Conservation (phyloP, 495 filamentous ascomycete species). For the Acidomyces sp. region DNA sequence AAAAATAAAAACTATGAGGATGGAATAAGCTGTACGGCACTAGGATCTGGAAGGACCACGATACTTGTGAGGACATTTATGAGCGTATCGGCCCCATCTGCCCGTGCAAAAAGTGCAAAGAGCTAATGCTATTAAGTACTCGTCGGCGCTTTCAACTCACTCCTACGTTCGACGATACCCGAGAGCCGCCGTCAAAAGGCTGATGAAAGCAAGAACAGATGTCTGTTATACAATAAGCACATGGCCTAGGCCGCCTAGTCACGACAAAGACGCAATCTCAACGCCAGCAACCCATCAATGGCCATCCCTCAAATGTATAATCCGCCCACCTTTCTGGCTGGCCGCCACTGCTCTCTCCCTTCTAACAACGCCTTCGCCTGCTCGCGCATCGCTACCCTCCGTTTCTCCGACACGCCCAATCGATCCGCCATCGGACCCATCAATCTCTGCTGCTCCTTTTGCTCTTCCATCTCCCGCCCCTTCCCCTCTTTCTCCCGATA, state of each 20-base stretch:
- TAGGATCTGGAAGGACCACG: neutral
- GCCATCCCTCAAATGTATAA: too few species aligned
- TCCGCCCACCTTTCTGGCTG: too few species aligned
- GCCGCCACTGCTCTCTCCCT: constrained; percentile 31
- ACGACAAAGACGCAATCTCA: too few species aligned
- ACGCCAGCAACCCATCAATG: too few species aligned
- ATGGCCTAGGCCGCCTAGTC: too few species aligned
- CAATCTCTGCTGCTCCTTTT: constrained; percentile 15
- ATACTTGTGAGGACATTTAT: neutral
- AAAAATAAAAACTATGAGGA: too few species aligned
- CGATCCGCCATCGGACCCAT: constrained; percentile 23
- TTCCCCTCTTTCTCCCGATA: constrained; percentile 46
- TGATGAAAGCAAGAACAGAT: too few species aligned
- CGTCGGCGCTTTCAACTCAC: too few species aligned
- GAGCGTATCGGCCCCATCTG: neutral
- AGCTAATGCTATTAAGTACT: too few species aligned
- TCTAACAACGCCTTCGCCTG: constrained; percentile 47
- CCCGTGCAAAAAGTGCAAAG: neutral
- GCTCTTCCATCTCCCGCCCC: constrained; percentile 29
- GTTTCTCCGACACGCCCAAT: constrained; percentile 23
- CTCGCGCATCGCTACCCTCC: constrained; percentile 31
- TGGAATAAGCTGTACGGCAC: neutral
- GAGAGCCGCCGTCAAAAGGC: too few species aligned
- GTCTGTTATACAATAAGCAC: too few species aligned
- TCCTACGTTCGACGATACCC: too few species aligned